Evolutionary conservation across 208 protist genomes (phyloP), one percentile per base, ranked within the genome.

Genomic region (Porcisia hertigi): DNA sequence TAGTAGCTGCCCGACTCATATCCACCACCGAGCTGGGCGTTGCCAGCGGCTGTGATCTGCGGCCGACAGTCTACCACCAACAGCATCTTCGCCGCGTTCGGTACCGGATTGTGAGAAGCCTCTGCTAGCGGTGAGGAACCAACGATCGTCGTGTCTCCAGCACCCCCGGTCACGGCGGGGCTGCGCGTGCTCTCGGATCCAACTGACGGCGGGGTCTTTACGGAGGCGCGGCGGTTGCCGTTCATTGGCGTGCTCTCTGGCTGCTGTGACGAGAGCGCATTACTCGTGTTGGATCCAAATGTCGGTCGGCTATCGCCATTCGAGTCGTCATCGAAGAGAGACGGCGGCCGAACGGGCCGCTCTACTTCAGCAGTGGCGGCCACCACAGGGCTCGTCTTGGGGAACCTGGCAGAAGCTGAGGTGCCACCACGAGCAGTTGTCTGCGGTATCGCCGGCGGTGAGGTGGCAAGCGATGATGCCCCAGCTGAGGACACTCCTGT

Each of bases 41-140:
- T 97, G 59, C 73, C 92, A 60, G 74, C 73, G 6, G 94, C 93
- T 16, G 88, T 86, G 5, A 80, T 71, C 36, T 80, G 84, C 11
- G 94, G 90, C 2, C 95, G 84, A 65, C 90, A 96, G 81, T 98
- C 95, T 47, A 81, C 82, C 47, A 98, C 92, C 16, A 84, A 72
- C 45, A 98, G 79, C 47, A 83, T 41, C 66, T 62, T 62, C 11
- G 77, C 59, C 69, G 66, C 71, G 14, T 9, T 39, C 11, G 20
- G 41, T n/a, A 20, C 47, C 34, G 47, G 16, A 14, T 25, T 39
- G n/a, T 71, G 69, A 20, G 69, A 52, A 23, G 69, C 7, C 54
- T 73, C 69, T 20, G 55, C 34, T 18, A 6, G 39, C 25, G 52
- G 36, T 12, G 39, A 39, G 23, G 39, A 18, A 18, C 47, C 63